Conservation (phyloP, 768 basidiomycete species). For the Boletus subparvulus region DNA sequence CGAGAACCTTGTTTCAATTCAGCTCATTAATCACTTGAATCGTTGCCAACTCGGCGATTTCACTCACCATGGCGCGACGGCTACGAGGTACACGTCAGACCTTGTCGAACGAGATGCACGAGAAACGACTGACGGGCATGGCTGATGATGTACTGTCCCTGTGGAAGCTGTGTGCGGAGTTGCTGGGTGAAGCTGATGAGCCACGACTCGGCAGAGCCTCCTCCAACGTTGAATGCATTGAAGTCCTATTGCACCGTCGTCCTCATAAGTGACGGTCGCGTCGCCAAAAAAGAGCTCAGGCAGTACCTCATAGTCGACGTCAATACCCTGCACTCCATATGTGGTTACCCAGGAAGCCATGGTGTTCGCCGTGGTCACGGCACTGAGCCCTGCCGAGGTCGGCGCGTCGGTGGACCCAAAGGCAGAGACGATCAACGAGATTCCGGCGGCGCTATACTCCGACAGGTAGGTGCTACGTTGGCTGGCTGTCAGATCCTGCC, state of each 20-base stretch:
- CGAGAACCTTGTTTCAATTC: constrained; percentile 18
- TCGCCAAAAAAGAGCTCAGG: neutral
- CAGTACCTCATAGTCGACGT: constrained; percentile 52
- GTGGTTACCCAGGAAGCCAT: constrained; percentile 48
- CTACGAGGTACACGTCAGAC: constrained; percentile 6
- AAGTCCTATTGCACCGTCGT: constrained; percentile 27
- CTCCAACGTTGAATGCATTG: constrained; percentile 30
- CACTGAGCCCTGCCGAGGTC: constrained; percentile 41
- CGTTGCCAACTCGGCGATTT: neutral
- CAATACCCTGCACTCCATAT: constrained; percentile 49
- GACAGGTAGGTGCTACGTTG: constrained; percentile 43
- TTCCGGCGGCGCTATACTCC: constrained; percentile 52
- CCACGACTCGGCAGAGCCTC: constrained; percentile 42
- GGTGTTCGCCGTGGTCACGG: constrained; percentile 40
- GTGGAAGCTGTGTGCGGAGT: constrained; percentile 35
- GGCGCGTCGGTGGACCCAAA: constrained; percentile 48
- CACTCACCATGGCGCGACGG: constrained; percentile 24
- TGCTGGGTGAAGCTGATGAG: constrained; percentile 33
- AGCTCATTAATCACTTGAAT: neutral
- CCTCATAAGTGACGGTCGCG: neutral
- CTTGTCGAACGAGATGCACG: neutral
- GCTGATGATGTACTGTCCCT: constrained; percentile 33
- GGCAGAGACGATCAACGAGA: constrained; percentile 55
- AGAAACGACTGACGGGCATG: constrained; percentile 35
- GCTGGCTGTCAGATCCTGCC: constrained; percentile 38